These are phyloP conservation scores for Cyberlindnera mississippiensis DNA, from an alignment of 805 yeast species.

Conservation along the genomic window DNA sequence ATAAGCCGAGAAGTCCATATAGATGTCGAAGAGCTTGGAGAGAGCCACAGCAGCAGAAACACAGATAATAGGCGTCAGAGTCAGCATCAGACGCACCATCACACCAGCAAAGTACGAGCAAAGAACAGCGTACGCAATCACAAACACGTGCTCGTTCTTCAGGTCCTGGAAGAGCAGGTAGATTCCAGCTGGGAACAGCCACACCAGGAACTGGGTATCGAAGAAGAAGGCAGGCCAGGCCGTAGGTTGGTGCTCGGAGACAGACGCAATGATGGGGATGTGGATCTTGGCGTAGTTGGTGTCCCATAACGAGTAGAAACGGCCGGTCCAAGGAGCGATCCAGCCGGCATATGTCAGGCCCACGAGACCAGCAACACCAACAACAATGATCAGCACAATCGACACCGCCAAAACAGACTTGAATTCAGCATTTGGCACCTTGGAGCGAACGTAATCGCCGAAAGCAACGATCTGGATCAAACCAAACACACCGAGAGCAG, in stretches of 20 bases:
- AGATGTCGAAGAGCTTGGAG: slow-evolving; percentile 78
- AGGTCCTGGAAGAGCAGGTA: slow-evolving; percentile 86
- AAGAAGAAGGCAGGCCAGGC: slow-evolving; percentile 99
- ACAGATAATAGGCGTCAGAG: slow-evolving; percentile 94
- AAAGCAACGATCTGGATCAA: slow-evolving; percentile 85
- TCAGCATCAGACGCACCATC: slow-evolving; percentile 96
- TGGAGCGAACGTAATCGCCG: slow-evolving; percentile 74
- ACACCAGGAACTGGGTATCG: slow-evolving; percentile 86
- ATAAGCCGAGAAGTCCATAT: slow-evolving; percentile 55
- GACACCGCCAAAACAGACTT: slow-evolving; percentile 61
- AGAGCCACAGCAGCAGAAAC: slow-evolving; percentile 88
- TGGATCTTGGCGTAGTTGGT: slow-evolving; percentile 96
- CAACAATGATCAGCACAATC: slow-evolving; percentile 45
- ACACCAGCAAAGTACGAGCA: slow-evolving; percentile 98
- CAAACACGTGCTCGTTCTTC: slow-evolving; percentile 87
- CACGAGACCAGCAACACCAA: slow-evolving; percentile 71
- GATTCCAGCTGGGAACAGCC: slow-evolving; percentile 98
- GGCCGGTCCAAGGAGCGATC: slow-evolving; percentile 99
- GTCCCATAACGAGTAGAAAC: slow-evolving; percentile 98
- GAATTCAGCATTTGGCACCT: slow-evolving; percentile 71
- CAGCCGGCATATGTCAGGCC: slow-evolving; percentile 84
- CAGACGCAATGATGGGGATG: slow-evolving; percentile 97
- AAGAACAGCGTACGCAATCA: slow-evolving; percentile 87
- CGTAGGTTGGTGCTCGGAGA: slow-evolving; percentile 99
- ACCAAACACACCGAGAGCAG: slow-evolving; percentile 96